phyloP scores from a whole-genome alignment of 2,329 filamentous ascomycete genomes.

The Paramyrothecium sp. region DNA sequence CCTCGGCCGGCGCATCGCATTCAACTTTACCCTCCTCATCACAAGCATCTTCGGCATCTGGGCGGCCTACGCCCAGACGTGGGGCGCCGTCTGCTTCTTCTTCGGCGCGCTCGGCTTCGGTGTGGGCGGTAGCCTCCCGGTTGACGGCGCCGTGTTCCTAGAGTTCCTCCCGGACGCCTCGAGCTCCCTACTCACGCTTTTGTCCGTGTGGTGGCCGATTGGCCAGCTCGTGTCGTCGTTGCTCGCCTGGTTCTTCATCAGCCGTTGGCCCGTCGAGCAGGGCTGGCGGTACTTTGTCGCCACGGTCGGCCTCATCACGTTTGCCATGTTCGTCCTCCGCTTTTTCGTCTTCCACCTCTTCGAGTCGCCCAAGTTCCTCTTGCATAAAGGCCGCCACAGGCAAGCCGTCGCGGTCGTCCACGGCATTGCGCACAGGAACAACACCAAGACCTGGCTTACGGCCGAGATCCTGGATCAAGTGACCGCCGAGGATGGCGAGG shows the following conservation, averaged over 20 bases:
- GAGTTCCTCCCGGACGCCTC: conserved; percentile 78
- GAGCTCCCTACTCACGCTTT: conserved; percentile 71
- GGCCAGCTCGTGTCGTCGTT: conserved; percentile 73
- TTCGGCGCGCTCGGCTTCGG: conserved; percentile 64
- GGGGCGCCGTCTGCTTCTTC: conserved; percentile 61
- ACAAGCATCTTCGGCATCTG: conserved; percentile 72
- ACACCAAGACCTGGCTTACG: conserved; percentile 71
- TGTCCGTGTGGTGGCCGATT: conserved; percentile 87
- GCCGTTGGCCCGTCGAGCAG: conserved; percentile 64
- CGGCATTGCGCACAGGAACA: conserved; percentile 72
- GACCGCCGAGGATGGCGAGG: conserved; percentile 38
- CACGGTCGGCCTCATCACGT: conserved; percentile 69
- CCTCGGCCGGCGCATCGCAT: conserved; percentile 74
- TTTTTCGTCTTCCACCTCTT: conserved; percentile 80
- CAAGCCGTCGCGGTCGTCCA: conserved; percentile 81
- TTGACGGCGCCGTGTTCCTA: conserved; percentile 78
- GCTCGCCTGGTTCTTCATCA: conserved; percentile 74
- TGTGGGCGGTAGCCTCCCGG: conserved; percentile 73
- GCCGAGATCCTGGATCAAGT: conserved; percentile 64
- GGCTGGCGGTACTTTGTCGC: conserved; percentile 77
- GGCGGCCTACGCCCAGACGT: conserved; percentile 65
- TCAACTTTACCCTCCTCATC: conserved; percentile 77
- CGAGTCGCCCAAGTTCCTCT: conserved; percentile 82
- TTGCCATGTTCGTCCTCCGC: conserved; percentile 74
- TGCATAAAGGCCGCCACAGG: conserved; percentile 71